Percentiles rank a stretch among this genome's conserved stretches.
Conservation (phyloP, 2,329 filamentous ascomycete species). For the Simplicillium sp. region DNA sequence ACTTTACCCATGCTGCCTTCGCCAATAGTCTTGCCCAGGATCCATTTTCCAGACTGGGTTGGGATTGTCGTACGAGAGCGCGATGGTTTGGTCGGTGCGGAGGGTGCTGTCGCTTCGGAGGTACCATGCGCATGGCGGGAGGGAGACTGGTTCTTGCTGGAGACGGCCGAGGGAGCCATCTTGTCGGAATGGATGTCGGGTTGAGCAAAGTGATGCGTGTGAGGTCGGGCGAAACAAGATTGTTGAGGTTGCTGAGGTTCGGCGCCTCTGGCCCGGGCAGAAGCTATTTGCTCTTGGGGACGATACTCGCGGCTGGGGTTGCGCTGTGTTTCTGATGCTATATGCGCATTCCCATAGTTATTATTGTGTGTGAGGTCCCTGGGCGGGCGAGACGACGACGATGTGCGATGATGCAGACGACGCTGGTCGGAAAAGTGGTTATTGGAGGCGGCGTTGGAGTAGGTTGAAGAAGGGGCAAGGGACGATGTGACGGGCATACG, state of each 20-base stretch:
- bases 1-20: conserved; percentile 99
- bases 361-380: conserved; percentile 43
- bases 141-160: conserved; percentile 43
- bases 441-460: conserved; percentile 11
- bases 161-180: conserved; percentile 33
- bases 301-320: conserved; percentile 53
- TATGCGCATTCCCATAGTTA: conserved; percentile 65
- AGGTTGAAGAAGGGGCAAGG: background rate
- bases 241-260: conserved; percentile 33
- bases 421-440: conserved; percentile 15
- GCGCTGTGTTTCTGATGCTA: conserved; percentile 53
- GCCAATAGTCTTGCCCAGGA: conserved; percentile 91
- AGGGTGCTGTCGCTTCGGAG: conserved; percentile 24
- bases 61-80: conserved; percentile 74
- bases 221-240: conserved; percentile 39
- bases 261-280: conserved; percentile 41
- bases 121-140: conserved; percentile 32
- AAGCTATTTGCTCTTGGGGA: conserved; percentile 29
- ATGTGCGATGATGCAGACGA: conserved; percentile 28
- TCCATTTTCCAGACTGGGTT: conserved; percentile 85
- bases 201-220: conserved; percentile 24
- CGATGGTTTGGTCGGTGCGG: conserved; percentile 37
- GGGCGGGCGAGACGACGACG: conserved; percentile 30
- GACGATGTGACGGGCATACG: conserved; percentile 12
- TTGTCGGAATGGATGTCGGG: conserved; percentile 35